Evolutionary conservation across 208 protist species (phyloP).

Genomic region (Acanthamoeba castellanii): DNA sequence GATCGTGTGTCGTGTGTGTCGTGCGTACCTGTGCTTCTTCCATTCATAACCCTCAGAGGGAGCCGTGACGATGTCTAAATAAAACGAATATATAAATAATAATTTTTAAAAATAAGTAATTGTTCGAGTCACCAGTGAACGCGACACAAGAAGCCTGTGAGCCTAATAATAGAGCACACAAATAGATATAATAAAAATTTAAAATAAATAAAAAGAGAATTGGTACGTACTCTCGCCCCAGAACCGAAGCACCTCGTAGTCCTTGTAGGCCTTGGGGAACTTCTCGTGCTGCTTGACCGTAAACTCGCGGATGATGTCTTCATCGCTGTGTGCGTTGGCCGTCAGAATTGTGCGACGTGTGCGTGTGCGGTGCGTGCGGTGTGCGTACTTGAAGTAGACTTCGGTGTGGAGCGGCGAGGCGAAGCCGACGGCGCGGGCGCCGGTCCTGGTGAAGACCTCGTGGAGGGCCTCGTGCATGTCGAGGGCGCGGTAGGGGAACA

Average conservation of each 20-base stretch:
- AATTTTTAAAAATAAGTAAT: no score
- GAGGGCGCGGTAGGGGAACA: conserved; percentile 23
- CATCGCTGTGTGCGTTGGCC: not conserved
- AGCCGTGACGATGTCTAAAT: not conserved
- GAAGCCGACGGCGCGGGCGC: conserved; percentile 5
- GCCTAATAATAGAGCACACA: no score
- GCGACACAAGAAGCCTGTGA: no score
- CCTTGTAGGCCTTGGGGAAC: conserved; percentile 37
- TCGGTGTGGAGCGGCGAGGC: not conserved
- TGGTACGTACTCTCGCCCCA: not conserved
- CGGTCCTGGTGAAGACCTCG: conserved; percentile 2
- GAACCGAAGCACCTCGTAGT: conserved; percentile 34
- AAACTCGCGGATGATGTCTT: not conserved
- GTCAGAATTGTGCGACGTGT: not conserved
- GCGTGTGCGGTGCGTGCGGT: not conserved
- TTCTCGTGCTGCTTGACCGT: conserved; percentile 17
- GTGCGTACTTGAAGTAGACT: conserved; percentile 49
- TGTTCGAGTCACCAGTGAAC: no score
- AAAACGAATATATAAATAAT: no score
- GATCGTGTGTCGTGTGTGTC: no score
- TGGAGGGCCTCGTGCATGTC: not conserved
- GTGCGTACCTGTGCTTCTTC: conserved; percentile 30
- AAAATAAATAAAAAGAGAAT: no score
- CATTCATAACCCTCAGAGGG: not conserved
- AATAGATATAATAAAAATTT: no score